Conservation (phyloP, 176 grass and related monocot genomes). For the Hsuehochloa calcarea region DNA sequence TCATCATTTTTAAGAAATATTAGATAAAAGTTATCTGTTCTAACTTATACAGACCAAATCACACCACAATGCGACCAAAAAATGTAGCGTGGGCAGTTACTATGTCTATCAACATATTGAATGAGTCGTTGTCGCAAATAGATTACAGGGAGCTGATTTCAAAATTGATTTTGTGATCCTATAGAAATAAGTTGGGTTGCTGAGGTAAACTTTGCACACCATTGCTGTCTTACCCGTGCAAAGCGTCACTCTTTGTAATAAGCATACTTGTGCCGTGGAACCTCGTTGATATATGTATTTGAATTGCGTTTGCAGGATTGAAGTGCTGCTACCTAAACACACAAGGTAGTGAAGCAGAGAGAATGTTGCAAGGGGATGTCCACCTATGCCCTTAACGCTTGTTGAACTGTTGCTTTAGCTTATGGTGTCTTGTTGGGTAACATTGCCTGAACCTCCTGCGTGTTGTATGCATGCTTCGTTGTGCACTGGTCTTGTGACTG, state of each 20-base stretch:
- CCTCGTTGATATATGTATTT: not conserved
- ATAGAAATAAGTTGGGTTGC: not conserved
- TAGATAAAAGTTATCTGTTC: not conserved
- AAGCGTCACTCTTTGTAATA: not conserved
- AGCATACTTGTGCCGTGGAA: not conserved
- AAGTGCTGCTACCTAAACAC: conserved; percentile 14
- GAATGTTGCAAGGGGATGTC: not conserved
- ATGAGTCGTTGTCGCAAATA: not conserved
- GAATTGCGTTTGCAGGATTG: conserved; percentile 35
- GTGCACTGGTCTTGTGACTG: conserved; percentile 4
- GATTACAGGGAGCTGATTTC: not conserved
- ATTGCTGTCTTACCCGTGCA: not conserved
- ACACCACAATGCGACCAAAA: not conserved
- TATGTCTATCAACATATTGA: not conserved
- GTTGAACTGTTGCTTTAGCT: not conserved
- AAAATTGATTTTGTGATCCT: not conserved
- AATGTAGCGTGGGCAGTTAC: not conserved
- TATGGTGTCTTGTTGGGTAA: conserved; percentile 4
- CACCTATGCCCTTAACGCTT: not conserved
- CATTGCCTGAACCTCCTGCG: not conserved
- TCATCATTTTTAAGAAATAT: not conserved
- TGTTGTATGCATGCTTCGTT: not conserved
- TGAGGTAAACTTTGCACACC: not conserved
- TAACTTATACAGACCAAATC: not conserved
- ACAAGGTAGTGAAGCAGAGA: not conserved